Evolutionary conservation across 768 basidiomycete species (phyloP).

Genomic region (Xanthoconium purpureum): DNA sequence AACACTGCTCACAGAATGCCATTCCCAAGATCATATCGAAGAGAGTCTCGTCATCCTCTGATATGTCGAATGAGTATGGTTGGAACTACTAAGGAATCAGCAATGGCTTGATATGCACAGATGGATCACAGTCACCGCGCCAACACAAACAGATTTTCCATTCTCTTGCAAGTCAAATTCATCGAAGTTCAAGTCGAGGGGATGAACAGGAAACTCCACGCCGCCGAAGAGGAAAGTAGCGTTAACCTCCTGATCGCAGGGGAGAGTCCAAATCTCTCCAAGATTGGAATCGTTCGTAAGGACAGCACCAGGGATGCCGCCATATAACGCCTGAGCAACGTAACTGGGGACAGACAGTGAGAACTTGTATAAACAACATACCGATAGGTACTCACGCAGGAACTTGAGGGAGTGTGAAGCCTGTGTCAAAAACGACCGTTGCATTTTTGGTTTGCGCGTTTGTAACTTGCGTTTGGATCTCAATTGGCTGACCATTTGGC

Average conservation of each 20-base stretch:
- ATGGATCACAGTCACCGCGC: slow-evolving; percentile 39
- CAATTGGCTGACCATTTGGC: slow-evolving; percentile 52
- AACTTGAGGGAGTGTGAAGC: slow-evolving; percentile 66
- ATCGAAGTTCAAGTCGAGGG: slow-evolving; percentile 52
- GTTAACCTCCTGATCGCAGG: slow-evolving; percentile 63
- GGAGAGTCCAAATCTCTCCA: slow-evolving; percentile 56
- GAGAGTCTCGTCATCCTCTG: slow-evolving; percentile 1
- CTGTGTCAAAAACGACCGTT: slow-evolving; percentile 66
- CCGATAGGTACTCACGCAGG: slow-evolving; percentile 37
- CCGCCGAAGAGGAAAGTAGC: slow-evolving; percentile 64
- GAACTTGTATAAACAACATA: slow-evolving; percentile 11
- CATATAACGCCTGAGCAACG: slow-evolving; percentile 62
- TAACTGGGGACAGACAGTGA: slow-evolving; percentile 31
- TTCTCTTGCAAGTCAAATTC: slow-evolving; percentile 8
- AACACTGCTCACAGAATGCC: slow-evolving; percentile 54
- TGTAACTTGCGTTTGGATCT: slow-evolving; percentile 44
- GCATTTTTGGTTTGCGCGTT: slow-evolving; percentile 43
- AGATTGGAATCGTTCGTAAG: slow-evolving; percentile 37
- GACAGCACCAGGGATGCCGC: slow-evolving; percentile 50
- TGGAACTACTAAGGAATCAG: slow-evolving; percentile 51
- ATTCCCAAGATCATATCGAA: slow-evolving; percentile 73
- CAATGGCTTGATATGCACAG: background rate
- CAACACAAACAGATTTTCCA: slow-evolving; percentile 35
- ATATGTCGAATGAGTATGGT: slow-evolving; percentile 53
- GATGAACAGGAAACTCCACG: slow-evolving; percentile 57